These are phyloP conservation scores for Juglanconis oblonga DNA, from an alignment of 2,329 filamentous ascomycete species.

Conservation along the genomic window DNA sequence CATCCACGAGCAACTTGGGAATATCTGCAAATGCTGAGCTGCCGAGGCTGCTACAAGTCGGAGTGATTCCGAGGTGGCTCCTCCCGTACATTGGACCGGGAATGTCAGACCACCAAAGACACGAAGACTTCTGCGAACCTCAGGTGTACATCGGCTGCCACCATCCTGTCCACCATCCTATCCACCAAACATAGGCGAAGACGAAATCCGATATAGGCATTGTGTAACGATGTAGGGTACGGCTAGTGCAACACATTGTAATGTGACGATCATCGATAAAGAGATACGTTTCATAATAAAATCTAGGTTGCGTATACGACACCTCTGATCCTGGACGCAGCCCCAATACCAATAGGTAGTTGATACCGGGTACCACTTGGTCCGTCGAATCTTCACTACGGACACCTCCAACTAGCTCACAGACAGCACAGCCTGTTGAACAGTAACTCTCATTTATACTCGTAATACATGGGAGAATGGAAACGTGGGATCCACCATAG, in stretches of 20 bases:
- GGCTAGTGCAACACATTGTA: neutral
- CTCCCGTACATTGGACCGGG: neutral
- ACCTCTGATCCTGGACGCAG: too few species aligned
- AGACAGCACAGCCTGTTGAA: slow-evolving; percentile 9
- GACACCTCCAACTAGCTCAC: slow-evolving; percentile 9
- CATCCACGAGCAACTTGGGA: too few species aligned
- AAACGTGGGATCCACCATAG: slow-evolving; percentile 7
- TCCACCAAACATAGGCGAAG: too few species aligned
- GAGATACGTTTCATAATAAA: neutral
- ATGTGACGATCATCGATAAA: neutral
- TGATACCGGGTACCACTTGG: neutral
- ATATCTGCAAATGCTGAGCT: neutral
- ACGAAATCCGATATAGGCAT: too few species aligned
- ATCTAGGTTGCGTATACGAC: too few species aligned
- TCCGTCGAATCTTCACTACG: neutral
- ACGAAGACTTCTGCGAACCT: too few species aligned
- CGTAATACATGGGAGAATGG: slow-evolving; percentile 7
- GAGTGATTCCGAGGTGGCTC: neutral
- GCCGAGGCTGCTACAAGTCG: neutral
- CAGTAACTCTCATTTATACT: slow-evolving; percentile 11
- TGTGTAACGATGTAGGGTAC: too few species aligned
- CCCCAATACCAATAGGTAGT: neutral
- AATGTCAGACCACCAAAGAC: neutral
- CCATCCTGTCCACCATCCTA: too few species aligned
- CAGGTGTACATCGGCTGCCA: too few species aligned